These are phyloP conservation scores for Pharus latifolius DNA, from an alignment of 176 grass and related monocot genomes.

Conservation along the genomic window DNA sequence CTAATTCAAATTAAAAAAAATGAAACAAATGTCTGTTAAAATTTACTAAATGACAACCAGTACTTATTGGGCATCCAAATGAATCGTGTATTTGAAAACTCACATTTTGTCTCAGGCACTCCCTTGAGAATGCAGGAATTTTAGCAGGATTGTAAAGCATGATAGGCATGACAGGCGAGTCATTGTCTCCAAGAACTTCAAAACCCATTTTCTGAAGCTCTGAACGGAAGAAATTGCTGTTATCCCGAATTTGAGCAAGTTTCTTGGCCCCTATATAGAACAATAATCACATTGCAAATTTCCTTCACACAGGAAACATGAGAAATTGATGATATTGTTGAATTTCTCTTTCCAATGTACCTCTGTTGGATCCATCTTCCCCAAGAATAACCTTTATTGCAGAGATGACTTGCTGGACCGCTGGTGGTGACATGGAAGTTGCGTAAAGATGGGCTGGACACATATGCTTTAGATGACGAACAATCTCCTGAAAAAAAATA, in stretches of 20 bases:
- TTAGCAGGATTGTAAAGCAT: slow-evolving; percentile 99
- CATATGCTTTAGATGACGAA: slow-evolving; percentile 63
- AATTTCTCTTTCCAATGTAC: slow-evolving; percentile 22
- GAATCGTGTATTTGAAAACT: slow-evolving; percentile 3
- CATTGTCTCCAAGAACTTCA: slow-evolving; percentile 90
- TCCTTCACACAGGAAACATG: not conserved
- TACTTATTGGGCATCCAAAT: not conserved
- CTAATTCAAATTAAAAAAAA: not conserved
- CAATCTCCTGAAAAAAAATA: slow-evolving; percentile 59
- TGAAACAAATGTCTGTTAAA: not conserved
- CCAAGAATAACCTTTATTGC: slow-evolving; percentile 83
- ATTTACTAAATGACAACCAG: not conserved
- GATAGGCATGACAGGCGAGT: slow-evolving; percentile 91
- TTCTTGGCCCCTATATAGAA: slow-evolving; percentile 67
- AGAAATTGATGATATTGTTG: not conserved
- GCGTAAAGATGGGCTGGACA: slow-evolving; percentile 95
- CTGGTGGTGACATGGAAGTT: slow-evolving; percentile 92
- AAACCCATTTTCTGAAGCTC: slow-evolving; percentile 98
- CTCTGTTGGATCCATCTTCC: slow-evolving; percentile 89
- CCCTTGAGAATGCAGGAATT: slow-evolving; percentile 95
- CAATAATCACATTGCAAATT: slow-evolving; percentile 19
- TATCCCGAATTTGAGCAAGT: slow-evolving; percentile 77
- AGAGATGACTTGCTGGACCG: slow-evolving; percentile 89
- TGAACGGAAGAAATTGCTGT: slow-evolving; percentile 92
- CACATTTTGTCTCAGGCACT: slow-evolving; percentile 78